Base-by-base conservation (phyloP, 176 grass and related monocot species). In the Aegilops speltoides region DNA sequence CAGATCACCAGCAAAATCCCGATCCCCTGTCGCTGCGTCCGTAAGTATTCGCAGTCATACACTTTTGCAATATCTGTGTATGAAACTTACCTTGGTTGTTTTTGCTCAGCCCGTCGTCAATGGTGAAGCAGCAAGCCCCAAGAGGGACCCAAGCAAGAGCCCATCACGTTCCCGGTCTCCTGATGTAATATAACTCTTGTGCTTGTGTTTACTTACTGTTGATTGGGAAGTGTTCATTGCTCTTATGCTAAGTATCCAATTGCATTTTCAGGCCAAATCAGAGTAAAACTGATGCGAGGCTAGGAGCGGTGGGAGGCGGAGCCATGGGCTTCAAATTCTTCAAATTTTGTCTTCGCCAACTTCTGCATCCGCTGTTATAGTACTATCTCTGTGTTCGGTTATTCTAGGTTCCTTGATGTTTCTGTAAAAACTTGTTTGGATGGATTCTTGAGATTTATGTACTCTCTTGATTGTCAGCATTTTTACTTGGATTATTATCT, bases 1-100 rank as follows among this genome's bases (percentile, higher is more conserved):
- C 90, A 92, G 90, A 92, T 92, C 90, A 57, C 70, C 71, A 72
- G 79, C 90, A 61, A 92, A 79, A 86, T 92, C 86, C 24, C 19
- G 6, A 73, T 86, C 90, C 17, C 86, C 83, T 65, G 38, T 45
- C n/a, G 37, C 64, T 28, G 50, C 50, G 2, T 86, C 79, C 66
- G 90, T 88, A 88, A 88, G 86, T 89, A 80, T 19, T 63, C 74
- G 45, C n/a, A 72, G 34, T 6, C 8, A 32, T 73, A 6, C 20
- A 6, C 20, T 76, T 61, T 79, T 31, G 7, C 59, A n/a, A n/a
- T 46, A 41, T 41, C 36, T 80, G 7, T 86, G 32, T 46, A 46
- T 33, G 36, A 29, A 8, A 61, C 77, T 73, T 26, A 70, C 68
- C 5, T 45, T 5, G 3, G 24, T 10, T 73, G 57, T 73, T 64